Conservation (phyloP, 768 basidiomycete species). For the Leccinum pellstonianum region DNA sequence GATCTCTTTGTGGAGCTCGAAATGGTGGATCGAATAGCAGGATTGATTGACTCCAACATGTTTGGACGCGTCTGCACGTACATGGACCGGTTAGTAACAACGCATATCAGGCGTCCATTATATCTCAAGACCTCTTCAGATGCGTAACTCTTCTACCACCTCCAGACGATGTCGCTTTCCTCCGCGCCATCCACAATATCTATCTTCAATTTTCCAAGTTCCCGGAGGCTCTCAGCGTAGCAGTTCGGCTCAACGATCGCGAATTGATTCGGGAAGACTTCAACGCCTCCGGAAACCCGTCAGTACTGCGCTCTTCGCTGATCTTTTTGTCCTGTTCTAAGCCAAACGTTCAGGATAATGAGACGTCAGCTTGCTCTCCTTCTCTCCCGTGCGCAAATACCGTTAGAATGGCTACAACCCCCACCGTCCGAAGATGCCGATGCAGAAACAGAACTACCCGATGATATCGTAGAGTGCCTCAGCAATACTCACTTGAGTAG, state of each 20-base stretch:
- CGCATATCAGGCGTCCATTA: not conserved
- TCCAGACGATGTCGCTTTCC: slow-evolving; percentile 88
- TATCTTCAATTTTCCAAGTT: slow-evolving; percentile 86
- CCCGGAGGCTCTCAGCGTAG: slow-evolving; percentile 86
- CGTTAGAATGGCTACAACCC: slow-evolving; percentile 82
- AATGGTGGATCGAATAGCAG: slow-evolving; percentile 73
- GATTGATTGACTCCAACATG: slow-evolving; percentile 84
- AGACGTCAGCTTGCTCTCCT: slow-evolving; percentile 92
- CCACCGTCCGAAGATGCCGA: slow-evolving; percentile 49
- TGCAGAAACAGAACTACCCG: slow-evolving; percentile 65
- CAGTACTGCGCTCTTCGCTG: slow-evolving; percentile 31
- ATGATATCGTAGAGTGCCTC: slow-evolving; percentile 82
- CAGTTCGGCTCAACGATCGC: slow-evolving; percentile 80
- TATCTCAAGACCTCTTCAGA: slow-evolving; percentile 35
- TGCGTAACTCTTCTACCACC: slow-evolving; percentile 90
- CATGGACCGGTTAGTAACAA: slow-evolving; percentile 76
- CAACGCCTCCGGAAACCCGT: slow-evolving; percentile 86
- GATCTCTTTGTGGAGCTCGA: slow-evolving; percentile 94
- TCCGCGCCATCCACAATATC: slow-evolving; percentile 83
- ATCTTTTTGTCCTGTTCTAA: slow-evolving; percentile 1
- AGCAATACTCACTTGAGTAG: slow-evolving; percentile 82
- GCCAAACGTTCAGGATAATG: slow-evolving; percentile 59
- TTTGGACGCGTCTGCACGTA: slow-evolving; percentile 90
- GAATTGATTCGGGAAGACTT: slow-evolving; percentile 86
- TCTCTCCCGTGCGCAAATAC: slow-evolving; percentile 89